Base-by-base conservation (phyloP, 805 yeast genomes). In the Yarrowia sp. region DNA sequence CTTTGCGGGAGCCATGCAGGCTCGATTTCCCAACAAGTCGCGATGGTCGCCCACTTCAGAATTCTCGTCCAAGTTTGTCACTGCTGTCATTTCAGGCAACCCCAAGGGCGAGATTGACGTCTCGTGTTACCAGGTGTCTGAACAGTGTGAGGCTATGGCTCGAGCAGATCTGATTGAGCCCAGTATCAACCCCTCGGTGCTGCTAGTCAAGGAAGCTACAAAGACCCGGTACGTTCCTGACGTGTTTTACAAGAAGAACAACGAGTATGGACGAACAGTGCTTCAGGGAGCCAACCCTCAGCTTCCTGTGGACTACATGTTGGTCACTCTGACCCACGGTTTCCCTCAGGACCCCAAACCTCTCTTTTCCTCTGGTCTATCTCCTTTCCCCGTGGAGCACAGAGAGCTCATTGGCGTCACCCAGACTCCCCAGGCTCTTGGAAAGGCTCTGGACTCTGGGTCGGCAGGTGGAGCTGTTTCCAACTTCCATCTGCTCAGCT, bases 51-150 rank as follows among this genome's bases (percentile, higher is more conserved):
- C 83, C 38, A 77, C 84, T 10, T 91, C 92, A 2, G 73, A 75
- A 36, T 95, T 85, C 76, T 90, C 97, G 15, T 92, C 98, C 9
- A 91, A 92, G 75, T 95, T 92, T 76, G 94, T 93, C 19, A 94
- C 98, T 0, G 93, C 98, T 79, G 94, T 92, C 26, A 83, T 95
- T 2, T 86, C 96, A 0, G 99, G 99, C n/a, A 96, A 97, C 72
- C 76, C 83, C 14, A 79, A 86, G 61, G 95, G 96, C 26, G 97
- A 94, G 71, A 94, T 95, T 75, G 99, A 94, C 75, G 90, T 97
- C 3, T 82, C 90, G 16, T 86, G 96, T 48, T 95, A 93, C 78
- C 99, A 95, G 78, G 97, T 92, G 0, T 89, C 96, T 5, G 87
- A 87, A 41, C 84, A 87, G 69, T 97, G 97, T 0, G 98, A 95